Conservation (phyloP, 164 flowering plant species). For the Magnolia officinalis region DNA sequence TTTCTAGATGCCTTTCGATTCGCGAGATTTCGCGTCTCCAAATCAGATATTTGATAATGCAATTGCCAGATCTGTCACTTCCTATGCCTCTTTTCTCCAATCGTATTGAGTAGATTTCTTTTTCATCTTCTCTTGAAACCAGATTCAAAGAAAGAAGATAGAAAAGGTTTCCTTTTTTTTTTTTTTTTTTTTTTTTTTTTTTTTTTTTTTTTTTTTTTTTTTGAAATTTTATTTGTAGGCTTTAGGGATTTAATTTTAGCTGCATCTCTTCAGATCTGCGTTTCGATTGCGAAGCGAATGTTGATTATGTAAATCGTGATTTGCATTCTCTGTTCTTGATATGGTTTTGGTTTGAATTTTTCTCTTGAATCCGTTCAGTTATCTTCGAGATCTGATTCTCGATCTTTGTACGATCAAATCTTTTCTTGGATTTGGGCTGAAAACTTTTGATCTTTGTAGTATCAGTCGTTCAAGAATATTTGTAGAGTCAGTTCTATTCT, state of each 20-base stretch:
- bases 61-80: not conserved
- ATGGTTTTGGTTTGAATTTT: not conserved
- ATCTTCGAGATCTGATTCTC: not conserved
- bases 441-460: not conserved
- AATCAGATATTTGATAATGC: not conserved
- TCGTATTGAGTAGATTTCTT: not conserved
- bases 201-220: not conserved
- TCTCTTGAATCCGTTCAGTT: not conserved
- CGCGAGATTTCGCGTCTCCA: not conserved
- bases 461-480: not conserved
- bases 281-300: not conserved
- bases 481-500: not conserved
- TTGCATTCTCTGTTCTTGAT: not conserved
- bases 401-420: too few relatives aligned
- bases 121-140: not conserved
- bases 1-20: not conserved
- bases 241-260: not conserved
- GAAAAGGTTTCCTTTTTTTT: not conserved
- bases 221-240: not conserved
- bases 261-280: not conserved
- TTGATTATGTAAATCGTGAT: not conserved
- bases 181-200: not conserved
- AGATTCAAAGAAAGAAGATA: not conserved
- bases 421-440: not conserved
- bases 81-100: not conserved